A percentile compares a stretch with the other conserved stretches of the same genome.
phyloP scores from a whole-genome alignment of 768 basidiomycete genomes.

The Serendipita vermifera region DNA sequence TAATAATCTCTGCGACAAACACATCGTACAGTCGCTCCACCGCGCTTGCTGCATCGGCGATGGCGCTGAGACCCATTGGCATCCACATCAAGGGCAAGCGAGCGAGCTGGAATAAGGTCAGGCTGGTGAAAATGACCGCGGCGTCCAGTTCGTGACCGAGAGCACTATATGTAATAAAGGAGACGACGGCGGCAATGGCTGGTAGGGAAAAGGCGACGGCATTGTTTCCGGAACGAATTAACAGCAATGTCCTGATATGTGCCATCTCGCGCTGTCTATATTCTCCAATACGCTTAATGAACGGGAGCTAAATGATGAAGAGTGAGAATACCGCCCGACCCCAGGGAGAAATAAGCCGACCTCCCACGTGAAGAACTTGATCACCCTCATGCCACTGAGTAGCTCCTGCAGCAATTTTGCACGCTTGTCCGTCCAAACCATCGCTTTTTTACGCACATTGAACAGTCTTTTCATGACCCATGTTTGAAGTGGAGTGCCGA shows the following conservation, averaged over 20 bases:
- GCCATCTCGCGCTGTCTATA: slow-evolving; percentile 60
- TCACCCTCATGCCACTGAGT: slow-evolving; percentile 76
- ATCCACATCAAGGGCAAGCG: slow-evolving; percentile 70
- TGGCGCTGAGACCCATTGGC: slow-evolving; percentile 56
- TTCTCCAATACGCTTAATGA: slow-evolving; percentile 55
- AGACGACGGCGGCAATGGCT: slow-evolving; percentile 57
- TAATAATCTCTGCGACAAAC: slow-evolving; percentile 70
- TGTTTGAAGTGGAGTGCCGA: slow-evolving; percentile 63
- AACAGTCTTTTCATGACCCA: slow-evolving; percentile 62
- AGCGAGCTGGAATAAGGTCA: slow-evolving; percentile 74
- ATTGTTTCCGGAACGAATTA: slow-evolving; percentile 53
- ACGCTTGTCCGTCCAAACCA: slow-evolving; percentile 84
- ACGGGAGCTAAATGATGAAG: slow-evolving; percentile 38
- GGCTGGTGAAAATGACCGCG: slow-evolving; percentile 66
- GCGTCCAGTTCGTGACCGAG: slow-evolving; percentile 57
- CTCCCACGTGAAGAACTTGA: slow-evolving; percentile 91
- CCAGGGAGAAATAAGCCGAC: slow-evolving; percentile 9
- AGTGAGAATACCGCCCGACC: slow-evolving; percentile 12
- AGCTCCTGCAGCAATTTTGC: slow-evolving; percentile 84
- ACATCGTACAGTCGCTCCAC: slow-evolving; percentile 61
- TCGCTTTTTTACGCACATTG: slow-evolving; percentile 51
- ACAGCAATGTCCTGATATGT: slow-evolving; percentile 51
- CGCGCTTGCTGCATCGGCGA: slow-evolving; percentile 76
- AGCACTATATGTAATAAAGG: slow-evolving; percentile 46
- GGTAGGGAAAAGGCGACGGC: slow-evolving; percentile 63